Evolutionary conservation across 2,329 filamentous ascomycete species (phyloP).

Genomic region (Metarhizium humberi): DNA sequence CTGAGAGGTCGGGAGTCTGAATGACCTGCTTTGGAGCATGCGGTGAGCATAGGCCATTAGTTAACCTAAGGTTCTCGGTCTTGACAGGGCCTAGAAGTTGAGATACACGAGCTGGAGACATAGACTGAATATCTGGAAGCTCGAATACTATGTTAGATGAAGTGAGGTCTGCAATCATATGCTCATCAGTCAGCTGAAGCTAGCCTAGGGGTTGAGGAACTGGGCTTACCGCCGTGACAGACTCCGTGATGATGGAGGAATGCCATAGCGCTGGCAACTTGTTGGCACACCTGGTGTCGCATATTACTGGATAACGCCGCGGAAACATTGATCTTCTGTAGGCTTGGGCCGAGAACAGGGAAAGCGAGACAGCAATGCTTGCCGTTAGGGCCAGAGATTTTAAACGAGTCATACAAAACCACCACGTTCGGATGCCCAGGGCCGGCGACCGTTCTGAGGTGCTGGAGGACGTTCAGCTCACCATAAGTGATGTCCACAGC

Average conservation of each 20-base stretch:
- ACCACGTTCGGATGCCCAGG: too few relatives aligned
- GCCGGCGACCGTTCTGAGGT: too few relatives aligned
- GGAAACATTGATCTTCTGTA: too few relatives aligned
- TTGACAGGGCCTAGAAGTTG: constrained; percentile 2
- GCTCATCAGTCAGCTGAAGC: not conserved
- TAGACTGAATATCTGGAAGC: constrained; percentile 1
- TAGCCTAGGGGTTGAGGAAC: not conserved
- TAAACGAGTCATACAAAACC: too few relatives aligned
- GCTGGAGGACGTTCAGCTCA: too few relatives aligned
- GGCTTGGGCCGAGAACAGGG: too few relatives aligned
- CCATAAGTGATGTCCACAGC: too few relatives aligned
- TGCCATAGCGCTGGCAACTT: constrained; percentile 6
- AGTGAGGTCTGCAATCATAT: constrained; percentile 4
- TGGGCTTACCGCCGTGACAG: constrained; percentile 6
- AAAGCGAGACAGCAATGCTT: too few relatives aligned
- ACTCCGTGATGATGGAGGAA: constrained; percentile 6
- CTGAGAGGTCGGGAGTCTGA: too few relatives aligned
- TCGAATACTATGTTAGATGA: constrained; percentile 2
- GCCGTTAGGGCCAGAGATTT: too few relatives aligned
- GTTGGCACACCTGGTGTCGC: constrained; percentile 1
- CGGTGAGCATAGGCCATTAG: not conserved
- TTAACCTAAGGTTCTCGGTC: constrained; percentile 2
- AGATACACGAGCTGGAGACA: not conserved
- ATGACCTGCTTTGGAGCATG: constrained; percentile 6
- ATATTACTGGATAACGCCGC: too few relatives aligned